Percentiles rank a stretch among this genome's conserved stretches.
Evolutionary conservation across 2,329 filamentous ascomycete species (phyloP).

Genomic region (Cladophialophora chaetospira): DNA sequence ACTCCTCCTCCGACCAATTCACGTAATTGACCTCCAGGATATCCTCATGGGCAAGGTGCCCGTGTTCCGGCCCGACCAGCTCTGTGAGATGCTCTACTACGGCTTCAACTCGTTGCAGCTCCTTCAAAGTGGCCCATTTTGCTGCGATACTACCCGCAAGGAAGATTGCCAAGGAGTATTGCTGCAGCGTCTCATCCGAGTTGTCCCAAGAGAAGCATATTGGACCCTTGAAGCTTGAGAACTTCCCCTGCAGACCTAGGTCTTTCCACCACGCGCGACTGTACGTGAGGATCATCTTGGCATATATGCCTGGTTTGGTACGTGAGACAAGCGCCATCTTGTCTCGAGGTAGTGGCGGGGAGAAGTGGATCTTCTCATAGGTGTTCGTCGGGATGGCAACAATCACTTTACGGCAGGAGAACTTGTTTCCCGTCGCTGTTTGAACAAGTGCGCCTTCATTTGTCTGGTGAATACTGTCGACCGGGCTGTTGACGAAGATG

Average conservation of each 20-base stretch:
- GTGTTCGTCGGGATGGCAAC: constrained; percentile 54
- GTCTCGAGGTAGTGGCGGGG: constrained; percentile 41
- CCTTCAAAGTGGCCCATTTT: constrained; percentile 34
- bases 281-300: constrained; percentile 47
- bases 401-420: constrained; percentile 47
- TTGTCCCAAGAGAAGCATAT: constrained; percentile 51
- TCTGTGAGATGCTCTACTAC: constrained; percentile 23
- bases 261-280: constrained; percentile 42
- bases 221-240: constrained; percentile 44
- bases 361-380: constrained; percentile 50
- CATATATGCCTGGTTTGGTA: constrained; percentile 41
- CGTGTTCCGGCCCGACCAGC: constrained; percentile 15
- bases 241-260: constrained; percentile 43
- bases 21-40: constrained; percentile 41
- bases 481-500: constrained; percentile 17
- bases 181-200: constrained; percentile 30
- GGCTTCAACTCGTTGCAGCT: constrained; percentile 10
- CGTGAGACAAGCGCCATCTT: constrained; percentile 36
- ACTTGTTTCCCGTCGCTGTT: constrained; percentile 31
- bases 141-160: constrained; percentile 42
- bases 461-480: constrained; percentile 33
- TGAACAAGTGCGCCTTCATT: constrained; percentile 38
- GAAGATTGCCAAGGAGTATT: constrained; percentile 45
- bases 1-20: constrained; percentile 44
- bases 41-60: constrained; percentile 20